A percentile compares a stretch with the other conserved stretches of the same genome.
These are phyloP conservation scores for Lotus japonicus DNA, from an alignment of 306 rosid genomes.

Conservation along the genomic window DNA sequence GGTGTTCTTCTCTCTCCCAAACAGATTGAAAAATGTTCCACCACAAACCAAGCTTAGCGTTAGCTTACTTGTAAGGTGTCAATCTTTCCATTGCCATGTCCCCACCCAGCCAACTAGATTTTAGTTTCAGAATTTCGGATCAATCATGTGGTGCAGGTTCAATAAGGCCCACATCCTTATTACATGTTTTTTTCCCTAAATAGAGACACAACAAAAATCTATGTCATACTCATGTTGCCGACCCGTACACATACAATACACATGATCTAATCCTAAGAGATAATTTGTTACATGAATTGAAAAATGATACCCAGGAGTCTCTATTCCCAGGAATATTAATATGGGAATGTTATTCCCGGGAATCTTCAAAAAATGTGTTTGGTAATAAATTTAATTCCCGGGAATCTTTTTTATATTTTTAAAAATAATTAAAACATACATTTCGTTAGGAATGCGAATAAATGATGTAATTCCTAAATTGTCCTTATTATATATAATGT, in stretches of 20 bases:
- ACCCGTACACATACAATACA: constrained; percentile 3
- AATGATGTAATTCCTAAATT: too few species aligned
- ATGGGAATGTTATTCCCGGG: too few species aligned
- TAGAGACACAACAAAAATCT: constrained; percentile 27
- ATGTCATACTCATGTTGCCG: constrained; percentile 33
- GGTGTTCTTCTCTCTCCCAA: neutral
- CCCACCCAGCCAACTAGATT: constrained; percentile 17
- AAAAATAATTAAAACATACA: too few species aligned
- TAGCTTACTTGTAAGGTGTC: neutral
- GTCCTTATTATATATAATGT: too few species aligned
- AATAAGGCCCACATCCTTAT: neutral
- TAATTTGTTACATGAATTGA: too few species aligned
- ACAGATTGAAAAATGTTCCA: neutral
- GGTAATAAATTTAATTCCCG: too few species aligned
- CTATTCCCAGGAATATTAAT: too few species aligned
- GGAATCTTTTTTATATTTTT: too few species aligned
- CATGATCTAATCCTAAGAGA: constrained; percentile 14
- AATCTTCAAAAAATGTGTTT: too few species aligned
- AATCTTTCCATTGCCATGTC: neutral
- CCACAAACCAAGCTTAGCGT: neutral
- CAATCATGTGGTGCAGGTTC: constrained; percentile 16
- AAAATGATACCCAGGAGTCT: too few species aligned
- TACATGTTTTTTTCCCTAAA: neutral
- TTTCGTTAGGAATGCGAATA: too few species aligned
- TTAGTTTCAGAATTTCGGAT: constrained; percentile 24